Evolutionary conservation across 805 yeast genomes (phyloP).

Genomic region (Zygosaccharomyces lentus): DNA sequence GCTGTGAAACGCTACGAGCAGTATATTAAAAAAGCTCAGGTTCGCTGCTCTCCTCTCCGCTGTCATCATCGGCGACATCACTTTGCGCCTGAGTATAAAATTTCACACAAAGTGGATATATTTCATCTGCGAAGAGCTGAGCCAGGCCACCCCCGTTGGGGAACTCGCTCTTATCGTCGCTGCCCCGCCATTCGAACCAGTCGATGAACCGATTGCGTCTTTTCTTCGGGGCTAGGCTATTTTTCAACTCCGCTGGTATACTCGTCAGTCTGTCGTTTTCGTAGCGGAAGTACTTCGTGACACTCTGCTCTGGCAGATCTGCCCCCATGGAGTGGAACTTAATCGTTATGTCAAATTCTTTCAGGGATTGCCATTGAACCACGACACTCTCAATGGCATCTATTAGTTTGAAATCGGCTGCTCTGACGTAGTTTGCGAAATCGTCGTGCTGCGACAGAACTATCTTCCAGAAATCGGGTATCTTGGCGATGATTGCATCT

Average conservation of each 20-base stretch:
- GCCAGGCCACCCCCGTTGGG: constrained; percentile 78
- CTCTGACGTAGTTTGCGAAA: constrained; percentile 71
- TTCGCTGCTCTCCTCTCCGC: constrained; percentile 50
- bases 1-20: background rate
- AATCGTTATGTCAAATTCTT: constrained; percentile 57
- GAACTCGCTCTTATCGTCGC: constrained; percentile 70
- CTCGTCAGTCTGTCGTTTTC: constrained; percentile 53
- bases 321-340: constrained; percentile 47
- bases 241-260: constrained; percentile 44
- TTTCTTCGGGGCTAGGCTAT: constrained; percentile 48
- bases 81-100: constrained; percentile 72
- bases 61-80: constrained; percentile 56
- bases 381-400: constrained; percentile 62
- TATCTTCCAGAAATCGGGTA: constrained; percentile 84
- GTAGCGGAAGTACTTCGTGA: constrained; percentile 56
- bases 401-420: constrained; percentile 71
- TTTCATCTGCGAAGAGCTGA: constrained; percentile 64
- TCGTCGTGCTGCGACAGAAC: constrained; percentile 82
- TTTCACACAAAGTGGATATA: constrained; percentile 81
- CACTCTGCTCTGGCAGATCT: constrained; percentile 51
- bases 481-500: constrained; percentile 44
- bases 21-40: constrained; percentile 36
- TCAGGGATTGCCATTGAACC: constrained; percentile 47
- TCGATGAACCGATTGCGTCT: constrained; percentile 73
- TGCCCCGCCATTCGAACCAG: constrained; percentile 84